Evolutionary conservation across 352 stramenopile species (phyloP).

Genomic region (Blastocystis sp.): DNA sequence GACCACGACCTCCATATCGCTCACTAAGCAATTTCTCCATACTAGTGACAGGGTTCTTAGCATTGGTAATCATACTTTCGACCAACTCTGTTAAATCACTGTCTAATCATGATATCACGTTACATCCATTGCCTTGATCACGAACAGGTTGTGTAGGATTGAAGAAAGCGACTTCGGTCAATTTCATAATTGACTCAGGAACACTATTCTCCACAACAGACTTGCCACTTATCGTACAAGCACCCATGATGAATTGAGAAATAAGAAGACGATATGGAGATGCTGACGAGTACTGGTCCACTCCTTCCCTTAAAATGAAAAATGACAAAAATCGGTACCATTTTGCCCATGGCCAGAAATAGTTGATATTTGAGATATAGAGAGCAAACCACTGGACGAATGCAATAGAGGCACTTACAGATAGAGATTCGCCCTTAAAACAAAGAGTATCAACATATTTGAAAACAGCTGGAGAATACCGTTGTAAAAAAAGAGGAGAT

Average conservation of each 20-base stretch:
- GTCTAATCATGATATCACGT: neutral
- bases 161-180: slow-evolving; percentile 5
- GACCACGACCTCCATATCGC: slow-evolving; percentile 11
- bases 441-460: slow-evolving; percentile 31
- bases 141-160: slow-evolving; percentile 20
- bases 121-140: neutral
- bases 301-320: neutral
- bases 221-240: neutral
- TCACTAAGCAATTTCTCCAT: slow-evolving; percentile 11
- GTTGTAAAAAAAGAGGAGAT: neutral
- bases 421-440: neutral
- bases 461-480: slow-evolving; percentile 39
- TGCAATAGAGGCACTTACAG: neutral
- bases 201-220: neutral
- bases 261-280: slow-evolving; percentile 30
- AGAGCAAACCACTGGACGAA: slow-evolving; percentile 3
- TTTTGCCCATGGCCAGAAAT: slow-evolving; percentile 59
- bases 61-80: neutral
- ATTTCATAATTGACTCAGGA: neutral
- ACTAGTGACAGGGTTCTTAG: slow-evolving; percentile 22
- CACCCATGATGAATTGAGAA: slow-evolving; percentile 35
- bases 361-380: slow-evolving; percentile 52
- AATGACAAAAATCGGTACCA: neutral
- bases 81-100: neutral
- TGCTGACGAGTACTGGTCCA: neutral